Percentiles rank a stretch among this genome's conserved stretches.
Evolutionary conservation across 306 rosid species (phyloP).

Genomic region (Cajanus cajan): DNA sequence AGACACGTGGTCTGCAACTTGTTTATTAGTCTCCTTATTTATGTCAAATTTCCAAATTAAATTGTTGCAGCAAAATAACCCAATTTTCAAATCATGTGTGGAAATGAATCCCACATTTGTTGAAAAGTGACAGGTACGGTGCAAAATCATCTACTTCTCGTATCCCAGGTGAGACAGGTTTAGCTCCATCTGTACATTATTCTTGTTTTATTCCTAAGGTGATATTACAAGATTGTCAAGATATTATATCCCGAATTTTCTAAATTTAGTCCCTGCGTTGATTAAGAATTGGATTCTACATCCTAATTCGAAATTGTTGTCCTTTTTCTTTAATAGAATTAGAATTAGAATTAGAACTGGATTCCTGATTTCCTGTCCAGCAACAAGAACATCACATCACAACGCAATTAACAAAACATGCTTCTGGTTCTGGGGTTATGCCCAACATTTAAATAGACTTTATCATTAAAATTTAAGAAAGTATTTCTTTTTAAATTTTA

Average conservation of each 20-base stretch:
- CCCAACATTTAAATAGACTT: too few relatives aligned
- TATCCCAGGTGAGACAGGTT: not conserved
- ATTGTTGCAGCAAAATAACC: not conserved
- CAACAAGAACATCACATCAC: not conserved
- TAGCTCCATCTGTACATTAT: not conserved
- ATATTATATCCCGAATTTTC: not conserved
- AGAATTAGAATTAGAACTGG: not conserved
- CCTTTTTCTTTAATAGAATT: not conserved
- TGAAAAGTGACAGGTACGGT: not conserved
- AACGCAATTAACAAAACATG: not conserved
- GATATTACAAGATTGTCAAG: not conserved
- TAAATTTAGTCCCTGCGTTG: not conserved
- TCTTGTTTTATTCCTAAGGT: not conserved
- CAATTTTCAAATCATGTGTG: not conserved
- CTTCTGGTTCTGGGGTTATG: too few relatives aligned
- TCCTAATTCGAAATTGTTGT: not conserved
- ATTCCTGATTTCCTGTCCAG: not conserved
- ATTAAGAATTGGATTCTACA: slow-evolving; percentile 22
- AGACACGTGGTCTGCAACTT: not conserved
- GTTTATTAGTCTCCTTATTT: not conserved
- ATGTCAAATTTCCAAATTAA: not conserved
- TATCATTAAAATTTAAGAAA: too few relatives aligned
- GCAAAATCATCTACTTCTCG: not conserved
- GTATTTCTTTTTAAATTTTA: too few relatives aligned
- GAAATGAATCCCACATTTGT: not conserved